A percentile compares a stretch with the other conserved stretches of the same genome.
Evolutionary conservation across 257 asterid species (phyloP).

Genomic region (Nicotiana tomentosiformis): DNA sequence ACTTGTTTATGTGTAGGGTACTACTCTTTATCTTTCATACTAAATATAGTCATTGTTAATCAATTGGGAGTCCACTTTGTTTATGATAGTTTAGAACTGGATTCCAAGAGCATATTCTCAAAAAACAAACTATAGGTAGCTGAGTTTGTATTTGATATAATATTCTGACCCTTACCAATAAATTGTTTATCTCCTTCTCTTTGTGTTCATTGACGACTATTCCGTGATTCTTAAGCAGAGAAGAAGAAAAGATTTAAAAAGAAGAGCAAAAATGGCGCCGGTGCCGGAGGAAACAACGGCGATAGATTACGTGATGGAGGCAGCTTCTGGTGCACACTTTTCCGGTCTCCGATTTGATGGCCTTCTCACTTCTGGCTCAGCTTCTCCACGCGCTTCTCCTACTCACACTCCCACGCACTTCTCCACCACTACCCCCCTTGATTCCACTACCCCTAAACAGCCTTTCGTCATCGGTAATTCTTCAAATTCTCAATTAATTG

Average conservation of each 20-base stretch:
- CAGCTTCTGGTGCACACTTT: constrained; percentile 86
- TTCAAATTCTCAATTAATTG: background rate
- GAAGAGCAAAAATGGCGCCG: background rate
- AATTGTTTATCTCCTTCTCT: background rate
- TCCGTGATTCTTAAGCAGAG: background rate
- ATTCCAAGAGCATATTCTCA: background rate
- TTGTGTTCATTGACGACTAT: background rate
- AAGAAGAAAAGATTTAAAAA: background rate
- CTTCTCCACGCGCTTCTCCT: constrained; percentile 52
- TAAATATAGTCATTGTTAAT: too few relatives aligned
- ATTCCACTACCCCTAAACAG: constrained; percentile 51
- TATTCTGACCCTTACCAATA: background rate
- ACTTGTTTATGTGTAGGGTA: too few relatives aligned
- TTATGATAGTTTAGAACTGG: background rate
- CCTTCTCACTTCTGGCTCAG: constrained; percentile 33
- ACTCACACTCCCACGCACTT: constrained; percentile 27
- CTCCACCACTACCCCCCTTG: constrained; percentile 28
- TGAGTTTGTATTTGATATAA: background rate
- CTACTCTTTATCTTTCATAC: too few relatives aligned
- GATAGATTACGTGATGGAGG: constrained; percentile 89
- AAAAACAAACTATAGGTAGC: background rate
- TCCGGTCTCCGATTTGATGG: constrained; percentile 84
- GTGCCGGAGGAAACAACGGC: constrained; percentile 63
- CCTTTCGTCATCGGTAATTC: constrained; percentile 89
- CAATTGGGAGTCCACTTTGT: background rate